Evolutionary conservation across 768 basidiomycete species (phyloP), one percentile per base, ranked within the genome.

Genomic region (Kwoniella sp.): DNA sequence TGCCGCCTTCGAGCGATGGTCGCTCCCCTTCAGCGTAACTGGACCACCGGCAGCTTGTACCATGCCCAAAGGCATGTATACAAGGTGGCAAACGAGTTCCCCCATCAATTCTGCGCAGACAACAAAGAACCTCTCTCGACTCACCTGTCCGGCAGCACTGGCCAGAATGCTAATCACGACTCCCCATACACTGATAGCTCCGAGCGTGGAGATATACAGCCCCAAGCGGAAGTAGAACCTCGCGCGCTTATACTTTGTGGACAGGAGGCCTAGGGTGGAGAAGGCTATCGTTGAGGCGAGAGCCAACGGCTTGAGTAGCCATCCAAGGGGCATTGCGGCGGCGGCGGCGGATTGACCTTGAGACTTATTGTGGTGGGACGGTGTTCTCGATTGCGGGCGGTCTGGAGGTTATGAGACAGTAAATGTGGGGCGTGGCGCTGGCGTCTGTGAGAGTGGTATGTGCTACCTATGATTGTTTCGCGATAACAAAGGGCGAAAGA

Each of bases 171-270:
- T 87, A 53, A 88, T 82, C 62, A 90, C 76, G 54, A 89, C 84
- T 55, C 90, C 90, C 83, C 87, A 88, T 68, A 87, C 85, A 3
- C 90, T 90, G 65, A 88, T 86, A 25, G 87, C 82, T 13, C 86
- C 86, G 60, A 95, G 81, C 1, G 89, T 86, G 17, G 88, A 86
- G 50, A 90, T 80, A 79, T 91, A 96, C 48, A 90, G 69, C n/a
- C 85, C 84, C 48, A 88, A 77, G 65, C 89, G 87, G 71, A 89
- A 85, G 81, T 90, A 91, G 79, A 74, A 77, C 52, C 73, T 65
- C 0, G 76, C 77, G 58, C 63, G 64, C 34, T 67, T 65, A 47
- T 74, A 77, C 38, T 67, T 67, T 51, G 61, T 68, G 1, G 73
- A 72, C 0, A 79, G 58, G 4, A 78, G 20, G 34, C 76, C 76